Percentiles rank a stretch among this genome's conserved stretches.
Evolutionary conservation across 2,329 filamentous ascomycete species (phyloP).

Genomic region (Herpotrichia juniperi): DNA sequence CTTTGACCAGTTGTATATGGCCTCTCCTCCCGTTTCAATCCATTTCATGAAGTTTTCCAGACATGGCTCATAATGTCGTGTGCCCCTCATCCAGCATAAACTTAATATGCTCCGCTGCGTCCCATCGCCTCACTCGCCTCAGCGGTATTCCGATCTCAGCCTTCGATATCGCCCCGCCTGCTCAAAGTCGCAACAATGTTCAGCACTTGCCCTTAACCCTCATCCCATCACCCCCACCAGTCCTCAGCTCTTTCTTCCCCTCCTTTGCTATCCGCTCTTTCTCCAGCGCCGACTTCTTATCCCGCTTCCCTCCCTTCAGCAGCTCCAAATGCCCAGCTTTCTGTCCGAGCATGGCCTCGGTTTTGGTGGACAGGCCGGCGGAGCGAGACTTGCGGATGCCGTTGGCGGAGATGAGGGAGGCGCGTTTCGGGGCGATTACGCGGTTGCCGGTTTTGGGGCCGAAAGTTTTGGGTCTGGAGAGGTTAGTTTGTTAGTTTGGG

Average conservation of each 20-base stretch:
- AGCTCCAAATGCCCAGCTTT: slow-evolving; percentile 74
- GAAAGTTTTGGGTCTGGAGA: slow-evolving; percentile 31
- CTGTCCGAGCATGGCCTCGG: slow-evolving; percentile 70
- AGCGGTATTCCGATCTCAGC: too few species aligned
- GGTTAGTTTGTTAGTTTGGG: slow-evolving; percentile 10
- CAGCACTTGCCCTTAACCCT: not conserved
- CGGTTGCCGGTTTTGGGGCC: slow-evolving; percentile 64
- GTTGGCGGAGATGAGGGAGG: slow-evolving; percentile 63
- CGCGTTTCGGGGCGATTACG: slow-evolving; percentile 71
- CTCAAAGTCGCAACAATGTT: too few species aligned
- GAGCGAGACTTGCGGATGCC: slow-evolving; percentile 71
- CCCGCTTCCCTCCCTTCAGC: slow-evolving; percentile 69
- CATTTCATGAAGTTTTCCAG: too few species aligned
- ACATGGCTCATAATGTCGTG: too few species aligned
- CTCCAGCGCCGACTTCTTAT: slow-evolving; percentile 22
- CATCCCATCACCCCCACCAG: not conserved
- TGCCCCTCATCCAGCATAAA: too few species aligned
- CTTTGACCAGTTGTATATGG: too few species aligned
- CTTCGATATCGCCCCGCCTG: too few species aligned
- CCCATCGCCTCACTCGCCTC: too few species aligned
- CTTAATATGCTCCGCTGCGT: too few species aligned
- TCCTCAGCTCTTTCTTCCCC: slow-evolving; percentile 12
- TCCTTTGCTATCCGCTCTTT: slow-evolving; percentile 25
- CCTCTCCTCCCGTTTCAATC: too few species aligned
- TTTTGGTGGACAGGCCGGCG: slow-evolving; percentile 66